Evolutionary conservation across 2,329 filamentous ascomycete genomes (phyloP).

Genomic region (Rutstroemia sp.): DNA sequence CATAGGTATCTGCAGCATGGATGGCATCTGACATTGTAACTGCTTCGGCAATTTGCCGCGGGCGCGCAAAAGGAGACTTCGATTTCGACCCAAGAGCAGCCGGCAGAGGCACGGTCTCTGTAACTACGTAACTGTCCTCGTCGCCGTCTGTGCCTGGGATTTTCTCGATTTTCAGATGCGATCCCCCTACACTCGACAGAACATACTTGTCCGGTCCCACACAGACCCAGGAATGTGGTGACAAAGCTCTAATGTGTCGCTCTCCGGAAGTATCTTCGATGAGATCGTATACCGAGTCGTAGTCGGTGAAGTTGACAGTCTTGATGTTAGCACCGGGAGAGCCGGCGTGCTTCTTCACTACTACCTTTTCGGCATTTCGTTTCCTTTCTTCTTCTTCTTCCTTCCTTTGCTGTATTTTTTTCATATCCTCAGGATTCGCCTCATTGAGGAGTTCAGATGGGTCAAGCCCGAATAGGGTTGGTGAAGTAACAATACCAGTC

Average conservation of each 20-base stretch:
- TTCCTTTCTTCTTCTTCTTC: constrained; percentile 34
- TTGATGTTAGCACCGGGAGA: constrained; percentile 7
- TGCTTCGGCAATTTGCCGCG: constrained; percentile 59
- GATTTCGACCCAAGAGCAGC: constrained; percentile 24
- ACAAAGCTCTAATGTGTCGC: constrained; percentile 68
- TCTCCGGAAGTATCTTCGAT: constrained; percentile 77
- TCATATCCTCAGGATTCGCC: constrained; percentile 57
- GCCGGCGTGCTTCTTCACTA: not conserved
- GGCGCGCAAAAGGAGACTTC: constrained; percentile 58
- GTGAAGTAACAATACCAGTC: constrained; percentile 80
- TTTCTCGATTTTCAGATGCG: constrained; percentile 46
- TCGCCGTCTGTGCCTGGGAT: constrained; percentile 20
- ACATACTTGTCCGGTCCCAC: constrained; percentile 64
- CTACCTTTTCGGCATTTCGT: constrained; percentile 4
- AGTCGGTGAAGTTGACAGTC: constrained; percentile 67
- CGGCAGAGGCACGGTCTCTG: constrained; percentile 30
- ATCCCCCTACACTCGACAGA: constrained; percentile 57
- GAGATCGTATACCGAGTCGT: constrained; percentile 85
- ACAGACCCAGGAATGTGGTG: constrained; percentile 75
- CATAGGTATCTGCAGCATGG: constrained; percentile 78
- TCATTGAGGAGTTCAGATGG: constrained; percentile 67
- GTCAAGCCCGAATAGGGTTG: constrained; percentile 88
- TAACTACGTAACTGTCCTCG: constrained; percentile 24
- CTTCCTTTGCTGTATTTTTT: constrained; percentile 42
- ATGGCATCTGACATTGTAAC: constrained; percentile 67